Percentiles rank a stretch among this genome's conserved stretches.
Evolutionary conservation across 306 rosid species (phyloP).

Genomic region (Gleditsia sinensis): DNA sequence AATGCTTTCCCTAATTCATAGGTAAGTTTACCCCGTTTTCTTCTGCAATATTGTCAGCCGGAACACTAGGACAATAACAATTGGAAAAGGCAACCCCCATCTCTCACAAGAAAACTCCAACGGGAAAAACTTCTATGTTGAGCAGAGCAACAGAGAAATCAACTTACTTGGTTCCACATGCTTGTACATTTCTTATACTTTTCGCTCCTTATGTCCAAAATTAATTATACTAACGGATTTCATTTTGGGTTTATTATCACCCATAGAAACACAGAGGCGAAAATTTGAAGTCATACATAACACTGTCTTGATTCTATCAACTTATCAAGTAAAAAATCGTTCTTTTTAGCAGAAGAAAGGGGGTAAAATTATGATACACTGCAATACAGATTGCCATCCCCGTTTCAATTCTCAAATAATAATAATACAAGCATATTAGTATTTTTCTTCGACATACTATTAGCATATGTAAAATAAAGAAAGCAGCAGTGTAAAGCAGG

Average conservation of each 20-base stretch:
- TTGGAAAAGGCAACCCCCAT: no score
- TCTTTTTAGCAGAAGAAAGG: neutral
- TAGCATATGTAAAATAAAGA: constrained; percentile 9
- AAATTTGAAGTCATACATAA: neutral
- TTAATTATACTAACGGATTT: neutral
- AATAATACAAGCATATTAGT: constrained; percentile 3
- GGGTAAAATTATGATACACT: no score
- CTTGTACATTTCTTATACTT: neutral
- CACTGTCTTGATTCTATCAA: neutral
- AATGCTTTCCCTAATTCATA: neutral
- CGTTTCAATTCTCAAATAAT: neutral
- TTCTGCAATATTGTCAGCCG: neutral
- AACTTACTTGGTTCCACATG: neutral
- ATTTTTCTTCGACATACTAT: constrained; percentile 22
- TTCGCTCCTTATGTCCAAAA: neutral
- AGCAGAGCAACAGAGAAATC: neutral
- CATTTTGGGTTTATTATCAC: no score
- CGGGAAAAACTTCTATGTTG: neutral
- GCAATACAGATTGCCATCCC: neutral
- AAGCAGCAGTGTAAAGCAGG: neutral
- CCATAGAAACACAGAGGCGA: neutral
- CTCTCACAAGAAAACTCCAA: neutral
- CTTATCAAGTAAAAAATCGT: neutral
- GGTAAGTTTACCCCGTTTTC: neutral
- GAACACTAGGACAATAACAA: neutral